Evolutionary conservation across 2,329 filamentous ascomycete genomes (phyloP).

Genomic region (Clonostachys chloroleuca): DNA sequence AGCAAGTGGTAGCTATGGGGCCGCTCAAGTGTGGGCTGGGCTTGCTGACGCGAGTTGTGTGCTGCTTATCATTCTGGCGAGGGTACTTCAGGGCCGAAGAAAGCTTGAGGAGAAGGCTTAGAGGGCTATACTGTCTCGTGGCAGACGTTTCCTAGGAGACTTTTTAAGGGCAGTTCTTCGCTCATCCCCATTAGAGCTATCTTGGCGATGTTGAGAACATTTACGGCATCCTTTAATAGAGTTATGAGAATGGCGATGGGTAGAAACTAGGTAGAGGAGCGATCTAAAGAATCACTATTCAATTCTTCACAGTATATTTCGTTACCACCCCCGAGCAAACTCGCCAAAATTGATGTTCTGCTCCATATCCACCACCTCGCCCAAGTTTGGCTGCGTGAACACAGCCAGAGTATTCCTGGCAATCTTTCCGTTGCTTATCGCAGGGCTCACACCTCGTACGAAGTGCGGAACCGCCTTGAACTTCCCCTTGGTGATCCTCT

Average conservation of each 20-base stretch:
- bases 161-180: too few species aligned
- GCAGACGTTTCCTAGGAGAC: too few species aligned
- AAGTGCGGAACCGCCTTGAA: constrained; percentile 97
- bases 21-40: constrained; percentile 45
- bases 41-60: too few species aligned
- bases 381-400: constrained; percentile 94
- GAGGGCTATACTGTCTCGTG: too few species aligned
- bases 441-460: constrained; percentile 66
- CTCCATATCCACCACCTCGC: constrained; percentile 68
- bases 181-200: too few species aligned
- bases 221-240: too few species aligned
- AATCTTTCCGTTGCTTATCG: constrained; percentile 45
- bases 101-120: too few species aligned
- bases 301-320: constrained; percentile 49
- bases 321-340: constrained; percentile 62
- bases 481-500: constrained; percentile 83
- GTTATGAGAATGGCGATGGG: too few species aligned
- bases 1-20: constrained; percentile 31
- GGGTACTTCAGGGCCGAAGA: too few species aligned
- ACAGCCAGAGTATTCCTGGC: constrained; percentile 89
- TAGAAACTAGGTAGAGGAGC: too few species aligned
- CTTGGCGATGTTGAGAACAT: too few species aligned
- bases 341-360: constrained; percentile 68
- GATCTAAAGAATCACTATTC: background rate
- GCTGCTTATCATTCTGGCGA: too few species aligned